Evolutionary conservation across 345 rosid species (phyloP).

Genomic region (Adansonia digitata): DNA sequence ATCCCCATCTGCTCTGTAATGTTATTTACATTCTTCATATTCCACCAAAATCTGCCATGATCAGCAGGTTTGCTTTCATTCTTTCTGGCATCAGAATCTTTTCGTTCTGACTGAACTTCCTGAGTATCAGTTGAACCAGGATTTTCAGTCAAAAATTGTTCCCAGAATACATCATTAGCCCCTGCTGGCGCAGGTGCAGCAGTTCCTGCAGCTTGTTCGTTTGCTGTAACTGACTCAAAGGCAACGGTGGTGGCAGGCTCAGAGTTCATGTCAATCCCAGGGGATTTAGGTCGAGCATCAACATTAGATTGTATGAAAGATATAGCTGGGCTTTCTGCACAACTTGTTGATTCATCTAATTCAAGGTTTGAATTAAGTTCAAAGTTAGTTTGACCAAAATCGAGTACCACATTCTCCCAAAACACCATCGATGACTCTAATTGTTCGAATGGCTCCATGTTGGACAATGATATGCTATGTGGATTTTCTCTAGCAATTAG

Average conservation of each 20-base stretch:
- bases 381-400: slow-evolving; percentile 28
- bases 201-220: slow-evolving; percentile 27
- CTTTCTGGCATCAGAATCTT: slow-evolving; percentile 44
- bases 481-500: slow-evolving; percentile 30
- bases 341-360: slow-evolving; percentile 67
- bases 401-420: slow-evolving; percentile 58
- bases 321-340: slow-evolving; percentile 57
- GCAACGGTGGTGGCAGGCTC: slow-evolving; percentile 40
- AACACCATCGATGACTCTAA: slow-evolving; percentile 60
- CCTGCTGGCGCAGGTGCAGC: slow-evolving; percentile 48
- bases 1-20: slow-evolving; percentile 72
- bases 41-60: slow-evolving; percentile 64
- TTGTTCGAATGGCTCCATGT: slow-evolving; percentile 48
- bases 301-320: slow-evolving; percentile 48
- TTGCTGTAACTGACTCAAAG: slow-evolving; percentile 31
- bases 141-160: slow-evolving; percentile 90
- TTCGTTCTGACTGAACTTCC: slow-evolving; percentile 72
- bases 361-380: slow-evolving; percentile 38
- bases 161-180: slow-evolving; percentile 87
- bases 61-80: slow-evolving; percentile 42
- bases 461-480: slow-evolving; percentile 31
- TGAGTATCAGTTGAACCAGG: slow-evolving; percentile 71
- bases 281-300: slow-evolving; percentile 46
- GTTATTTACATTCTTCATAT: slow-evolving; percentile 53
- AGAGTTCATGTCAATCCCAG: slow-evolving; percentile 77